Evolutionary conservation across 1,284 basidiomycete species (phyloP).

Genomic region (Tremellales sp.): DNA sequence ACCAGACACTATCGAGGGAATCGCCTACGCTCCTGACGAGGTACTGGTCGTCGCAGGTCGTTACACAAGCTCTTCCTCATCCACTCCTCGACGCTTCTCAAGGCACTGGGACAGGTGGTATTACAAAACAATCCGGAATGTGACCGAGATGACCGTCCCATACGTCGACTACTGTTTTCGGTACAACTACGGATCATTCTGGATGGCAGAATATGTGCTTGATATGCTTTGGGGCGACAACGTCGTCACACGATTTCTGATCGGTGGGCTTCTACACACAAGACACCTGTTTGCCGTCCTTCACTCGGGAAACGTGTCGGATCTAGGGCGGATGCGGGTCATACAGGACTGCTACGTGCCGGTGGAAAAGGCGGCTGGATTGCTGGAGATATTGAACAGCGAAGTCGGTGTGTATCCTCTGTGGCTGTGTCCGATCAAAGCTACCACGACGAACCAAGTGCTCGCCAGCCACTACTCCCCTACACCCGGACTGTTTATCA

Average conservation of each 20-base stretch:
- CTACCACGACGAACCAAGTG: slow-evolving; percentile 2
- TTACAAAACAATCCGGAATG: slow-evolving; percentile 10
- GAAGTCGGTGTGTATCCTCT: slow-evolving; percentile 12
- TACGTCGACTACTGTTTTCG: slow-evolving; percentile 15
- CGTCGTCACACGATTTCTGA: slow-evolving; percentile 2
- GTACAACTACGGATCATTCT: slow-evolving; percentile 18
- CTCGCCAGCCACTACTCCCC: not conserved
- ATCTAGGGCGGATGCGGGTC: slow-evolving; percentile 14
- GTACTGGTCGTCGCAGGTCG: slow-evolving; percentile 6
- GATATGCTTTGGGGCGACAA: slow-evolving; percentile 11
- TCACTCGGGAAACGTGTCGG: slow-evolving; percentile 6
- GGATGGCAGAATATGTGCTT: slow-evolving; percentile 16
- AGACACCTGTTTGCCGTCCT: slow-evolving; percentile 15
- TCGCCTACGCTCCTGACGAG: slow-evolving; percentile 7
- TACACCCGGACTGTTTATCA: slow-evolving; percentile 3
- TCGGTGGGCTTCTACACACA: slow-evolving; percentile 12
- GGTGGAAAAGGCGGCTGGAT: not conserved
- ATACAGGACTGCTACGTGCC: slow-evolving; percentile 15
- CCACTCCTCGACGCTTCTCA: slow-evolving; percentile 2
- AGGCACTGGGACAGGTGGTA: slow-evolving; percentile 16
- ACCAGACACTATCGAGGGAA: slow-evolving; percentile 11
- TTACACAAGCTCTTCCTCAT: slow-evolving; percentile 1
- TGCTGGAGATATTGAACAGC: slow-evolving; percentile 5
- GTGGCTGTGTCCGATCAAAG: slow-evolving; percentile 13
- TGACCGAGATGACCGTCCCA: slow-evolving; percentile 4